Conservation (phyloP, 768 basidiomycete species). For the Mycena indigotica region DNA sequence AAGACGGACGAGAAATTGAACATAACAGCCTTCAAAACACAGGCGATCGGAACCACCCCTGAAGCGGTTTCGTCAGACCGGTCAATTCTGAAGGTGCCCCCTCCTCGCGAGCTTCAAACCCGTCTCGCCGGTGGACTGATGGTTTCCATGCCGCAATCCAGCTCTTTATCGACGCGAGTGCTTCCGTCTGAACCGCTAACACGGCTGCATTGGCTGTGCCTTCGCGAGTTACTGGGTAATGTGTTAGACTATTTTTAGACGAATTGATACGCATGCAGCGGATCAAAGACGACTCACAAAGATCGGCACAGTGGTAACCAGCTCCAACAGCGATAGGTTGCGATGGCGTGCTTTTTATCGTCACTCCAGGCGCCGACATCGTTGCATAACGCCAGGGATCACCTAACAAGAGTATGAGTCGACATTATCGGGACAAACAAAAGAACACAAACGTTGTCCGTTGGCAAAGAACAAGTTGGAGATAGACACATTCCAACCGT, state of each 20-base stretch:
- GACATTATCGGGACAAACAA: neutral
- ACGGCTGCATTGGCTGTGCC: slow-evolving; percentile 54
- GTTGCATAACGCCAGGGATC: slow-evolving; percentile 77
- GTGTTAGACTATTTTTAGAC: neutral
- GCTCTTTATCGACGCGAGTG: slow-evolving; percentile 50
- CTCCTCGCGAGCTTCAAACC: neutral
- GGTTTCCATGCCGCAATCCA: slow-evolving; percentile 58
- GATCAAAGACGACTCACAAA: slow-evolving; percentile 35
- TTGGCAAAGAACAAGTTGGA: slow-evolving; percentile 71
- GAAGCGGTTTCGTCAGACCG: neutral
- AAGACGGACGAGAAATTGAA: no score
- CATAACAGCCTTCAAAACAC: neutral
- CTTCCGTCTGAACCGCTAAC: slow-evolving; percentile 54
- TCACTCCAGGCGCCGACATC: slow-evolving; percentile 55
- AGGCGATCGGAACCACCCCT: neutral
- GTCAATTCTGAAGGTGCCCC: neutral
- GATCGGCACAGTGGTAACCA: slow-evolving; percentile 72
- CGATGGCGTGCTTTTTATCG: slow-evolving; percentile 46
- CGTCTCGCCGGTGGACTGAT: no score
- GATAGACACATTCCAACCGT: slow-evolving; percentile 63
- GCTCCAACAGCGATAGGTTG: slow-evolving; percentile 62
- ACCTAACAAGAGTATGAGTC: slow-evolving; percentile 37
- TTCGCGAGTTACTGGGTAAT: slow-evolving; percentile 11
- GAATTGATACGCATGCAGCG: no score
- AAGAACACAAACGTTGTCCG: slow-evolving; percentile 55